Evolutionary conservation across 2,329 filamentous ascomycete genomes (phyloP), one percentile per base, ranked within the genome.

Genomic region (Thermothelomyces thermophilus): DNA sequence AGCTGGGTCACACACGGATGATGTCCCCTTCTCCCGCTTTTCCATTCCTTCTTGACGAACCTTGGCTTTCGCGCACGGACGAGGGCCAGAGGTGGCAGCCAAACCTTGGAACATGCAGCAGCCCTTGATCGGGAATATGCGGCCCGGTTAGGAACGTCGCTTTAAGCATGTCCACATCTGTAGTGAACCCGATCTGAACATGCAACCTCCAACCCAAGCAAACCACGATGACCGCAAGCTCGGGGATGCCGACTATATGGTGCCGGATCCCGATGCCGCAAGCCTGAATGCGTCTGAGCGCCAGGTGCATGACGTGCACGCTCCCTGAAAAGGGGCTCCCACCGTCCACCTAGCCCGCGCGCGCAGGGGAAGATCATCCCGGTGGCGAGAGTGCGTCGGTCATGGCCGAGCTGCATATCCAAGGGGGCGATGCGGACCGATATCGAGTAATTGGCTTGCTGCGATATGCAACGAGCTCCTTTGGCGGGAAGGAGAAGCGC

Each of bases 361-460:
- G 35, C 26, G 41, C 30, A 41, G 39, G 36, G 31, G 46, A 56
- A 36, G 46, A 56, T 56, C 48, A 24, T 34, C 42, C 34, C 24
- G 35, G 20, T 50, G 45, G 48, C 46, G 31, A 49, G 13, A n/a
- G 20, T 10, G 35, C 16, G 24, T 54, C 51, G 56, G 56, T 44
- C 51, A 58, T 58, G 51, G 50, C 51, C 53, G 52, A 54, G 30
- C 22, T 45, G 34, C 26, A 35, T 19, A 40, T 24, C 22, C 33
- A 50, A 51, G 49, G 45, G 14, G 41, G 50, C 53, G 53, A 55
- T 55, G 53, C 53, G 53, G 50, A 34, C 52, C 52, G 55, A 53
- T 50, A 22, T 39, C 24, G 39, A 26, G n/a, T n/a, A 49, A 55
- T 44, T 50, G 47, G 42, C 41, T 30, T 41, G 35, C 45, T 16